Base-by-base conservation (phyloP, 2,329 filamentous ascomycete species). In the Hortaea werneckii region DNA sequence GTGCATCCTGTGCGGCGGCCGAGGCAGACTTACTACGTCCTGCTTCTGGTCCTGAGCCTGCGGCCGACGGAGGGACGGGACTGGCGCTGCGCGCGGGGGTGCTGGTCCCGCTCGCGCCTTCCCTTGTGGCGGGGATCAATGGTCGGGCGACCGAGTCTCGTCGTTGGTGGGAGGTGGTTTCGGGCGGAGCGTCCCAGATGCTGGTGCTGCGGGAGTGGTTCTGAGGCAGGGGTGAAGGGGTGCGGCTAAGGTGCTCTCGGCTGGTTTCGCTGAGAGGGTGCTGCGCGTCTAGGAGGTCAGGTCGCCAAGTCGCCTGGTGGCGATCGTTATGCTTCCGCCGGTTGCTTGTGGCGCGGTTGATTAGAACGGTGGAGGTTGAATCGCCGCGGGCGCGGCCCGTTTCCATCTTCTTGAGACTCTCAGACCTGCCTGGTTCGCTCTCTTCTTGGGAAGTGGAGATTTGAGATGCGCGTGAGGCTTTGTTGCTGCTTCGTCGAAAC, bases 311-410 rank as follows among this genome's bases (percentile, higher is more conserved):
- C 29, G 54, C 50, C 27, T 52, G 50, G 8, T 53, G 46, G n/a
- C n/a, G 32, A n/a, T 9, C 8, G 29, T 55, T 57, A 40, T 60
- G 56, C 46, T 53, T 56, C 12, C 56, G 50, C 2, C 58, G 50
- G 40, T 62, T 61, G 49, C 57, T 59, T 6, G 59, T 56, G 7
- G 59, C 60, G n/a, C 59, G 57, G 45, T 63, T 59, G 8, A 63
- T 58, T 27, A 63, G 50, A 5, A 62, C 60, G 1, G 60, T 63
- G 9, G 53, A 52, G 5, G 53, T 53, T 2, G 58, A 61, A 37
- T 63, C 60, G n/a, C 56, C 59, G 5, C 60, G 48, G 1, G 51
- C 39, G 11, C 60, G 50, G 9, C 54, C 55, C 6, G 49, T 46
- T 6, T 47, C 45, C 26, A 46, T 43, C 28, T 45, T 48, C 32